Base-by-base conservation (phyloP, 2,329 filamentous ascomycete genomes). In the Nothomitra cinnamomea region DNA sequence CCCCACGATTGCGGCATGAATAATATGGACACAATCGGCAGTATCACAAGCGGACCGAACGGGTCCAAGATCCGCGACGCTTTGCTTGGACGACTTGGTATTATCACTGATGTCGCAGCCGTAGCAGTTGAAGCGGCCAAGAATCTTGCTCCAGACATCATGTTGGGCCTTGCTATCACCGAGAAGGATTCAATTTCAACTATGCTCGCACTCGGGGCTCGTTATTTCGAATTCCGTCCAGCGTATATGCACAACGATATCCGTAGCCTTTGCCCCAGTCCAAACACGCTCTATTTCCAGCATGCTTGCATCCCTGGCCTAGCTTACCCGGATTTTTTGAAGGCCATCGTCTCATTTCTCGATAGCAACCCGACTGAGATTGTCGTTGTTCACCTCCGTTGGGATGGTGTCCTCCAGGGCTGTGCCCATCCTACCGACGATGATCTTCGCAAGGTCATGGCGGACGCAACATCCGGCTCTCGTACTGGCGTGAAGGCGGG, bases 181-280 rank as follows among this genome's bases (percentile, higher is more conserved):
- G 73, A 76, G 51, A 76, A 76, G 57, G 72, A 76, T 57, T 62
- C 60, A 1, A 62, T 75, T 0, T 58, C 63, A 7, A 64, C 65
- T 5, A 70, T 76, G 47, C 65, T 76, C 51, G 61, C 61, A 40
- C 65, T 75, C 38, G 73, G 72, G 0, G 71, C 71, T 0, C 60
- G 73, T 2, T 76, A 76, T 61, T 76, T 76, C 53, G 73, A 75
- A 61, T 75, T 75, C 58, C 64, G 73, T 4, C 73, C 73, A 0
- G 72, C 72, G 0, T 69, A 71, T 55, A 68, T 72, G 52, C 71
- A 73, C 59, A 61, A 63, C 1, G 64, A 64, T 54, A 62, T 76
- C 54, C 63, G 68, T 41, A 58, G 56, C 3, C 58, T 63, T 19
- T 61, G 60, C 32, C 62, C 63, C n/a, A 62, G 70, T 4, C 69